Evolutionary conservation across 129 eudicot genomes (phyloP).

Genomic region (Chrysanthemum seticuspe): DNA sequence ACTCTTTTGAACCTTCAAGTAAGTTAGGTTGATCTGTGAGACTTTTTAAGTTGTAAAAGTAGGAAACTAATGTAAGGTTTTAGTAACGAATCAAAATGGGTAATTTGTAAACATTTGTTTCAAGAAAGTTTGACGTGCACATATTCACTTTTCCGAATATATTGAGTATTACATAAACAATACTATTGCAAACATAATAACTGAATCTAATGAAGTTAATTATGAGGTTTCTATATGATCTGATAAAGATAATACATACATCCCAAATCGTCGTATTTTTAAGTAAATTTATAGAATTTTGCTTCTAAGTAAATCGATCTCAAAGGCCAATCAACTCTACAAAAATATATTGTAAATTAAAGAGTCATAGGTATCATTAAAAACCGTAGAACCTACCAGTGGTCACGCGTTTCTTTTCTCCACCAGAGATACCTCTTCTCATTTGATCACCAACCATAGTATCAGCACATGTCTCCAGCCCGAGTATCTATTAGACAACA

Average conservation of each 20-base stretch:
- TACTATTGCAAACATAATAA: no score
- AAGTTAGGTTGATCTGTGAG: not conserved
- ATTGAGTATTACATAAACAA: no score
- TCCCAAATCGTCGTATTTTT: not conserved
- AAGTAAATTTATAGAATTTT: not conserved
- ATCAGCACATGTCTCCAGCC: constrained; percentile 58
- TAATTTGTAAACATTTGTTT: not conserved
- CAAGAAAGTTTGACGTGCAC: no score
- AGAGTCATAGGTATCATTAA: not conserved
- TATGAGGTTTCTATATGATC: no score
- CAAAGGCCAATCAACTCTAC: not conserved
- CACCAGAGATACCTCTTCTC: constrained; percentile 65
- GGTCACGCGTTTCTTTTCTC: constrained; percentile 63
- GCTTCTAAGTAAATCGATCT: not conserved
- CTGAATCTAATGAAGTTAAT: no score
- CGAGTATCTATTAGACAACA: constrained; percentile 39
- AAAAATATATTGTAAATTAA: not conserved
- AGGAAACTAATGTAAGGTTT: not conserved
- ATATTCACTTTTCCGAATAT: no score
- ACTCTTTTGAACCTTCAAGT: not conserved
- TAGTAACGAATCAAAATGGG: not conserved
- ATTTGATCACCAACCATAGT: constrained; percentile 56
- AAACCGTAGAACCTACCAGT: constrained; percentile 31
- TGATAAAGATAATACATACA: not conserved
- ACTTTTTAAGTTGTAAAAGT: not conserved